Evolutionary conservation across 768 basidiomycete genomes (phyloP).

Genomic region (Cystofilobasidium macerans): DNA sequence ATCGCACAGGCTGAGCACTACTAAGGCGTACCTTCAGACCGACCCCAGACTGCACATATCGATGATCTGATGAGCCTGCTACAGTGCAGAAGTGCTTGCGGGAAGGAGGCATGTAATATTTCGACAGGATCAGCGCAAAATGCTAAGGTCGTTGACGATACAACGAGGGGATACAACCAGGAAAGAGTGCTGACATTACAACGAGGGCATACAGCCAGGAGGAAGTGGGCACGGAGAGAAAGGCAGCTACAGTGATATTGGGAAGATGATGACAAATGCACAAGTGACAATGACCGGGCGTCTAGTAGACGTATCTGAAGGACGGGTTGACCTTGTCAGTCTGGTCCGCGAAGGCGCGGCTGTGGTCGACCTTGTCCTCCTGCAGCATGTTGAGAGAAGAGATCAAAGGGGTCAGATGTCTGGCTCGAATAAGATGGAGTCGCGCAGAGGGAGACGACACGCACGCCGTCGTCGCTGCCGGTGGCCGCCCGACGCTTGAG

Average conservation of each 20-base stretch:
- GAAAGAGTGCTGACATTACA: too few species aligned
- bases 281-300: not conserved
- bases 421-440: constrained; percentile 26
- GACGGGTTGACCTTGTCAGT: constrained; percentile 47
- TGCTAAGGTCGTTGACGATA: too few species aligned
- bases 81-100: too few species aligned
- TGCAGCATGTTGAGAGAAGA: not conserved
- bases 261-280: too few species aligned
- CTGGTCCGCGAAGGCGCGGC: constrained; percentile 46
- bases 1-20: not conserved
- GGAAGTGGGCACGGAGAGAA: too few species aligned
- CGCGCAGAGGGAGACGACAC: constrained; percentile 16
- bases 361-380: constrained; percentile 32
- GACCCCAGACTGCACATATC: not conserved
- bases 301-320: constrained; percentile 28
- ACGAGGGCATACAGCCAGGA: too few species aligned
- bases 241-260: too few species aligned
- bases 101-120: too few species aligned
- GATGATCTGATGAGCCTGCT: too few species aligned
- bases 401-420: constrained; percentile 3
- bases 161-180: too few species aligned
- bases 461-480: constrained; percentile 25
- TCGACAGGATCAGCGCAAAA: too few species aligned
- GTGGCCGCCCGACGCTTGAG: constrained; percentile 30
- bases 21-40: not conserved